Evolutionary conservation across 208 protist species (phyloP).

Genomic region (Trypanosoma vivax): DNA sequence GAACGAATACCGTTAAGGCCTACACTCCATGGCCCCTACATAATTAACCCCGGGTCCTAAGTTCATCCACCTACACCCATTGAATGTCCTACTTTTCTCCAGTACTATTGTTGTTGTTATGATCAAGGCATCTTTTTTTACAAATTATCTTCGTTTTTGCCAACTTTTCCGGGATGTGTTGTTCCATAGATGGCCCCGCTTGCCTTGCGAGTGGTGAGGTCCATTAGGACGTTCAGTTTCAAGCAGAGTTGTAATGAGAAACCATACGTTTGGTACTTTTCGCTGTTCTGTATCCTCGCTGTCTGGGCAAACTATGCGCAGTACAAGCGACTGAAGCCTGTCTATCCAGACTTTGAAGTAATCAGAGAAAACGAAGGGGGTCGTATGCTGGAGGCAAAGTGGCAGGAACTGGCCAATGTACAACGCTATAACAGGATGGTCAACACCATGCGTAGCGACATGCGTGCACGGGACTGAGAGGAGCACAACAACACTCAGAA

Average conservation of each 20-base stretch:
- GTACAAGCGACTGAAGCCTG: conserved; percentile 55
- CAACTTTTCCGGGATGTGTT: not conserved
- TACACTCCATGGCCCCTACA: no score
- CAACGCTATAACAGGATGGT: conserved; percentile 80
- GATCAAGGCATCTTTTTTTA: not conserved
- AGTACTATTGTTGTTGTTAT: not conserved
- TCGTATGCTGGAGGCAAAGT: conserved; percentile 65
- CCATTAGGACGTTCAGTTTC: conserved; percentile 49
- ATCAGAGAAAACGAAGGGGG: conserved; percentile 53
- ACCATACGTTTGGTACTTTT: conserved; percentile 54
- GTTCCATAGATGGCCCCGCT: conserved; percentile 9
- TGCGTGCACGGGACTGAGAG: conserved; percentile 15
- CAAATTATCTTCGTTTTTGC: no score
- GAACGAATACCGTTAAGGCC: no score
- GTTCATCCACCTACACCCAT: no score
- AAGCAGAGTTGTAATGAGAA: conserved; percentile 40
- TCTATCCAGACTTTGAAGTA: conserved; percentile 63
- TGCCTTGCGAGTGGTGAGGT: conserved; percentile 24
- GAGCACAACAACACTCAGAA: no score
- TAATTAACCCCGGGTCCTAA: no score
- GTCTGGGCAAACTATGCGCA: conserved; percentile 71
- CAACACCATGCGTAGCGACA: conserved; percentile 50
- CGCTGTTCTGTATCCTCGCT: conserved; percentile 34
- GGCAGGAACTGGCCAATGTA: conserved; percentile 70
- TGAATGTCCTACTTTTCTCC: not conserved